Evolutionary conservation across 768 basidiomycete genomes (phyloP), one percentile per base, ranked within the genome.

Genomic region (Asterophora parasitica): DNA sequence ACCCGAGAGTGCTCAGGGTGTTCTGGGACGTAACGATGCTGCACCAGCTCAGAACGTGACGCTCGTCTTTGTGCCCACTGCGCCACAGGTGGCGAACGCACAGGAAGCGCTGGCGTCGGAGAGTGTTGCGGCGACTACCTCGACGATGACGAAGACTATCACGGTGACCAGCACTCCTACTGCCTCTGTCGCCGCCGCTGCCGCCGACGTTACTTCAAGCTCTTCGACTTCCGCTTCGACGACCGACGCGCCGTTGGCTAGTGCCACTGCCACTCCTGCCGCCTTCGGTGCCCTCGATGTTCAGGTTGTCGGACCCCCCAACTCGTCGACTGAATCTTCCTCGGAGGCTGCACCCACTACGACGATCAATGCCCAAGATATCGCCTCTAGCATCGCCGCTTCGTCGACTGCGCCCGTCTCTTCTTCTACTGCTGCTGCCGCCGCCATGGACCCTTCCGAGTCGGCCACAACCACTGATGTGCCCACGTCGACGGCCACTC

Each of bases 51-150:
- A 69, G 60, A 75, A 74, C 46, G 79, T 82, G 5, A 74, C 74
- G 0, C 68, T 85, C n/a, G 63, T 77, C 17, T 83, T 82, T 60
- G 69, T 69, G 2, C 73, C 79, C 7, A 58, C 58, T 4, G 49
- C 60, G 4, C 69, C 68, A 26, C 65, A 65, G 40, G 59, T 64
- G 10, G 58, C 58, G 10, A 54, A 50, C 13, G 57, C 52, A 17
- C 53, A 60, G 27, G 51, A 48, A 20, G 46, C 40, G n/a, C 38
- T 56, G 15, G 49, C 30, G 20, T 20, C 45, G 32, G 53, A 58
- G 12, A 50, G 50, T 12, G 38, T 51, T 28, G 47, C 51, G n/a
- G 51, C 65, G 16, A 32, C 56, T 2, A 58, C 63, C 19, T 31
- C 60, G 15, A 58, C 63, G 3, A 58, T 53, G 36, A 63, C 61